These are phyloP conservation scores for Trichothecium sympodiale DNA, from an alignment of 2,329 filamentous ascomycete species.

Conservation along the genomic window DNA sequence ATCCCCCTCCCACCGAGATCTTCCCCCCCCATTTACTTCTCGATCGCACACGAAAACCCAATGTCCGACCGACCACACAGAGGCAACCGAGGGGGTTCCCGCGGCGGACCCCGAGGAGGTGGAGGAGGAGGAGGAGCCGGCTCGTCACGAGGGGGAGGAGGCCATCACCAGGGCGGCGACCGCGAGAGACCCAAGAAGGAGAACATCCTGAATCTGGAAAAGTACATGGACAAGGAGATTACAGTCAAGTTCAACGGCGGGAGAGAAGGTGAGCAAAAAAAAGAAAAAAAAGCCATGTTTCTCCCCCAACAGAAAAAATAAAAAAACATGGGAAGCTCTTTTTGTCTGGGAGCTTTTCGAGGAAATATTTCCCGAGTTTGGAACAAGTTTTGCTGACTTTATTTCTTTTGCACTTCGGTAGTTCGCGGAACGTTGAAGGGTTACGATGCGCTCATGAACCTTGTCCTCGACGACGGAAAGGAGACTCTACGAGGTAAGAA, in stretches of 20 bases:
- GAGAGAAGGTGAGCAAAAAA: slow-evolving; percentile 64
- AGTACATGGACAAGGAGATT: slow-evolving; percentile 96
- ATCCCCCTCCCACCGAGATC: slow-evolving; percentile 6
- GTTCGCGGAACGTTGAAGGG: slow-evolving; percentile 86
- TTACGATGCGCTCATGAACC: slow-evolving; percentile 95
- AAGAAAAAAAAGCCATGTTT: no score
- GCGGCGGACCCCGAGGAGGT: slow-evolving; percentile 32
- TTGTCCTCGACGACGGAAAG: slow-evolving; percentile 89
- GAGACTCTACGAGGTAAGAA: slow-evolving; percentile 79
- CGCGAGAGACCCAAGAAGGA: slow-evolving; percentile 89
- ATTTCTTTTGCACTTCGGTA: slow-evolving; percentile 30
- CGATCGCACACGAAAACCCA: no score
- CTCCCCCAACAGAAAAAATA: no score
- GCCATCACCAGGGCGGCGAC: slow-evolving; percentile 44
- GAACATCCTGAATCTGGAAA: slow-evolving; percentile 88
- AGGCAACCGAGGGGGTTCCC: slow-evolving; percentile 34
- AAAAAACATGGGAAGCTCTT: no score
- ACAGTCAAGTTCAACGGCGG: slow-evolving; percentile 95
- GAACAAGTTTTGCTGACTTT: slow-evolving; percentile 2
- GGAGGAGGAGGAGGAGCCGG: slow-evolving; percentile 24
- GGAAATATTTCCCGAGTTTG: neutral
- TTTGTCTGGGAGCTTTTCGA: no score
- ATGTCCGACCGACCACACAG: slow-evolving; percentile 41
- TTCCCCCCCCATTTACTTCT: no score
- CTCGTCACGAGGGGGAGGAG: slow-evolving; percentile 18